Base-by-base conservation (phyloP, 2,329 filamentous ascomycete species). In the Juglanconis oblonga region DNA sequence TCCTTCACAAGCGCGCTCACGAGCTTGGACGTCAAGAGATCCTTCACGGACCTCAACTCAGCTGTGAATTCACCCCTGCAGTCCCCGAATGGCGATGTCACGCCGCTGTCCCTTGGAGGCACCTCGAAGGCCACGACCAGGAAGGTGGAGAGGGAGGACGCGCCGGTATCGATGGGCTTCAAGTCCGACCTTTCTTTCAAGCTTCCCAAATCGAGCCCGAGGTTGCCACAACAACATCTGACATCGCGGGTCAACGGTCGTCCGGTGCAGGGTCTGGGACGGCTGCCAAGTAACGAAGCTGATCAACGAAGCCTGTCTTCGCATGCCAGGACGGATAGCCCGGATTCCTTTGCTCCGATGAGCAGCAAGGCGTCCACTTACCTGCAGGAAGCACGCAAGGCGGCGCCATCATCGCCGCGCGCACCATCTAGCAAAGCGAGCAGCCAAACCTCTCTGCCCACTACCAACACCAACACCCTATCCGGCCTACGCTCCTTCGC, bases 371-470 rank as follows among this genome's bases (percentile, higher is more conserved):
- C 55, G n/a, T 58, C 69, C 4, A 68, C 70, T 7, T 74, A 75
- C 55, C 66, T 76, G 3, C 70, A 76, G 55, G 73, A 75, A 61
- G 73, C 74, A 4, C 67, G 73, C 24, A 72, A 69, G 50, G 63
- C 71, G 1, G 72, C 66, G 0, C 71, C 71, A 2, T 47, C 68
- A 29, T 68, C 55, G 51, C 63, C 66, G 17, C 59, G 57, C 17
- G 65, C 65, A 36, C 64, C 64, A 35, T 67, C 66, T 5, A 36
- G 64, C 54, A 59, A 35, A 29, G 42, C 60, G 9, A 33, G 31
- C 48, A 13, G 24, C 33, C 24, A 24, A 55, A 38, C 32, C 50
- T 38, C 50, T 38, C 50, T 29, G 6, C 36, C 36, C 4, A 49
- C 62, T 0, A 57, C 57, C 56, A 57, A 59, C 31, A 58, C 59